A percentile compares a stretch with the other conserved stretches of the same genome.
These are phyloP conservation scores for Scutellaria baicalensis DNA, from an alignment of 257 asterid genomes.

Conservation along the genomic window DNA sequence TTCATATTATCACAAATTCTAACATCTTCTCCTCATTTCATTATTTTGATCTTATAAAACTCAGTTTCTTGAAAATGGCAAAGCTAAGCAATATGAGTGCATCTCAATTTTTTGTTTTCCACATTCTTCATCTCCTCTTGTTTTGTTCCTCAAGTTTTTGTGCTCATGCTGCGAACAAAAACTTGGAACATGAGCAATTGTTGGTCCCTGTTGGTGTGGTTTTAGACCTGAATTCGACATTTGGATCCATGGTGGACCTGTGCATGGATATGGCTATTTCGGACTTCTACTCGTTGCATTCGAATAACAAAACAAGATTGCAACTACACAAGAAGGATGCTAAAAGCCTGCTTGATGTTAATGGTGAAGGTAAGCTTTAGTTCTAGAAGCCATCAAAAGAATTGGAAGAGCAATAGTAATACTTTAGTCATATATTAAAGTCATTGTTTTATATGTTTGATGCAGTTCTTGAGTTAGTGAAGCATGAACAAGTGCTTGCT, in stretches of 20 bases:
- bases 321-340: conserved; percentile 23
- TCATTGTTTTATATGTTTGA: not conserved
- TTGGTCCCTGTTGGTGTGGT: conserved; percentile 22
- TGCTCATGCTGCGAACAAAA: too few species aligned
- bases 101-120: too few species aligned
- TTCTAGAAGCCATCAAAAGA: too few species aligned
- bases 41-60: too few species aligned
- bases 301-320: conserved; percentile 26
- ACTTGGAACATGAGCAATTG: not conserved
- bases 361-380: conserved; percentile 26
- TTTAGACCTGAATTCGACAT: conserved; percentile 32
- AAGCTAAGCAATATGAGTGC: too few species aligned
- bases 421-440: too few species aligned
- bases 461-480: conserved; percentile 32
- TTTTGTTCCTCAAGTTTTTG: too few species aligned
- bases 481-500: conserved; percentile 26
- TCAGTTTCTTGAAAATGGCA: too few species aligned
- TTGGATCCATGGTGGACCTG: conserved; percentile 21
- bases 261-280: conserved; percentile 39
- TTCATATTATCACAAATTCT: too few species aligned
- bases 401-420: too few species aligned
- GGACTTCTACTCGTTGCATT: conserved; percentile 31
- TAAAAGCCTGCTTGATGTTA: conserved; percentile 18
- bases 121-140: too few species aligned
- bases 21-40: too few species aligned